Evolutionary conservation across 108 stramenopile species (phyloP).

Genomic region (Nitzschia sp.): DNA sequence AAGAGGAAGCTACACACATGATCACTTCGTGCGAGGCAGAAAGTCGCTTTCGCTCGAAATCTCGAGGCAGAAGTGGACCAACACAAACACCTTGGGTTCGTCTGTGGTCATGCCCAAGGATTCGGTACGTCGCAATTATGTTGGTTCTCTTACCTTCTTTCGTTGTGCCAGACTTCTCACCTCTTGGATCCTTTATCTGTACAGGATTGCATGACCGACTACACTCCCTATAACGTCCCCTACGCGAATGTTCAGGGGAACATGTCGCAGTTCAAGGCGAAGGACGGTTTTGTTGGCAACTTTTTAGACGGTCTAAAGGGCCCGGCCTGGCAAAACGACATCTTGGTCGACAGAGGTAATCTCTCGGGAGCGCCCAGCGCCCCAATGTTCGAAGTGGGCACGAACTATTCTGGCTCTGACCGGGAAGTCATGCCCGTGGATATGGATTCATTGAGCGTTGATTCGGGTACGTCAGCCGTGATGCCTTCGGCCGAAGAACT

Average conservation of each 20-base stretch:
- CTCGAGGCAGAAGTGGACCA: conserved; percentile 1
- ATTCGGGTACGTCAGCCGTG: not conserved
- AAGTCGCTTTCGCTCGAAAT: conserved; percentile 8
- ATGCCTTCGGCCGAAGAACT: conserved; percentile 8
- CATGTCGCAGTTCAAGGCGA: no score
- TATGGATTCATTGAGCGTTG: not conserved
- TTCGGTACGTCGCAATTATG: no score
- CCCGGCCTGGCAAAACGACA: conserved; percentile 3
- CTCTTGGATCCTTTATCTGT: not conserved
- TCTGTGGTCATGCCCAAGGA: not conserved
- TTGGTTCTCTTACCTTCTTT: no score
- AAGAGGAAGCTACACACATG: conserved; percentile 8
- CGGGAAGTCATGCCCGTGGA: not conserved
- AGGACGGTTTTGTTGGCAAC: not conserved
- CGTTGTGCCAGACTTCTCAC: no score
- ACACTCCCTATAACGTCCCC: not conserved
- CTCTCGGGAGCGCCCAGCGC: not conserved
- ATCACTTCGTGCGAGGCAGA: not conserved
- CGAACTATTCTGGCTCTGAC: not conserved
- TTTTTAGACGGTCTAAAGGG: not conserved
- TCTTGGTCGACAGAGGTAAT: conserved; percentile 3
- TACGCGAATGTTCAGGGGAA: no score
- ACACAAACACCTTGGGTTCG: not conserved
- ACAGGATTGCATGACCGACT: not conserved
- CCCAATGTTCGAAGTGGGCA: not conserved